Base-by-base conservation (phyloP, 805 yeast genomes). In the Wickerhamiella allomyrinae region DNA sequence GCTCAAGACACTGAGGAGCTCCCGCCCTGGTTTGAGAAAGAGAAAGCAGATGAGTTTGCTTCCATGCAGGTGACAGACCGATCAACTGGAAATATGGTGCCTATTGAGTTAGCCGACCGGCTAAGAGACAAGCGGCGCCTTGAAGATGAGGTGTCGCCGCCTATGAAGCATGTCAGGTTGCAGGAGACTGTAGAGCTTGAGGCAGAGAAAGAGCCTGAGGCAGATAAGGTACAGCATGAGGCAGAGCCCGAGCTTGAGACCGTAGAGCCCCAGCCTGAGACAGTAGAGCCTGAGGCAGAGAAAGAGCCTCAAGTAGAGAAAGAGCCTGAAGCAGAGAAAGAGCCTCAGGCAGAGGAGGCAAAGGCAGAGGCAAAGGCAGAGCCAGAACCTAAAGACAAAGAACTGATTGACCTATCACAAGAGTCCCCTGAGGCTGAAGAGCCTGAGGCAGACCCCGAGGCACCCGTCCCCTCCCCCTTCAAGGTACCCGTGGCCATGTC, bases 11-110 rank as follows among this genome's bases (percentile, higher is more conserved):
- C 23, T 4, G 39, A 38, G 19, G 42, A 41, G 20, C 17, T 33
- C 25, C 45, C 45, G 6, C 48, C 48, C 6, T 48, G 51, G 53
- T 48, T 48, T 22, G 34, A 33, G 2, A 5, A 20, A 14, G 11
- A 15, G 3, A 20, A 13, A 9, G 17, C 15, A 8, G 40, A 21
- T 3, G 33, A 37, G 8, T 46, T 46, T 27, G 39, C 42, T 34
- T 40, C 41, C n/a, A 46, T 49, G 47, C 14, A 20, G n/a, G 24
- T 43, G 3, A 31, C 37, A 3, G 37, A 34, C 21, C 23, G 37
- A 7, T 19, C 37, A 3, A 20, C 7, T 3, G 37, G 37, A 4
- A 34, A 21, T 20, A 13, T 34, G 6, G 37, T 34, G 19, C 37
- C 37, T 13, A 34, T 34, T 3, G 37, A 34, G 37, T 7, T 34